Evolutionary conservation across 345 rosid genomes (phyloP), one percentile per base, ranked within the genome.

Genomic region (Citrus australasica): DNA sequence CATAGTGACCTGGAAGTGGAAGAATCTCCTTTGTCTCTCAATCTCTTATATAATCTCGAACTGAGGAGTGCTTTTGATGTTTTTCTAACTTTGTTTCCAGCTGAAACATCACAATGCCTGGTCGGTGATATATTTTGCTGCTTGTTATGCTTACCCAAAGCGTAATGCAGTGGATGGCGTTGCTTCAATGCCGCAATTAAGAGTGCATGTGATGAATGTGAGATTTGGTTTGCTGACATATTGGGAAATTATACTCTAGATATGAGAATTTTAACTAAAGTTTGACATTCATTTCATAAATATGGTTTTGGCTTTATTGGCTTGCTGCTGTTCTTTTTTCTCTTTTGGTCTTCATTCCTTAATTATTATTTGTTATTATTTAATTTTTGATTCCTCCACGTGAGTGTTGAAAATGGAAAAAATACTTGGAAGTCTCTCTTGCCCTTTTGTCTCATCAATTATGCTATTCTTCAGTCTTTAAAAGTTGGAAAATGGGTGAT

Each of bases 41-140:
- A 5, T 35, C 51, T 73, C 76, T 27, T 64, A 71, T 78, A 65
- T 68, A 33, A 63, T 48, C 72, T 80, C 69, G 64, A 70, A 78
- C 30, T 72, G 51, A 27, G 14, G 30, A 74, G 42, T 60, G 48
- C 32, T 66, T 73, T 21, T 82, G 79, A 53, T n/a, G 61, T 80
- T 42, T 80, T 37, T 69, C 48, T 55, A 14, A 53, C 64, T 75
- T 19, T 9, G 70, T 81, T 75, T 24, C 82, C 77, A 67, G 85
- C 76, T 75, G 48, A 78, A 81, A 42, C 27, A 60, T 22, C 64
- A 76, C 67, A 83, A 85, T 86, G 91, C 67, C 82, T 79, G 88
- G 89, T 89, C 82, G 83, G 84, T 77, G 79, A 69, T 82, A 67
- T 22, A 13, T 65, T 53, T 17, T 61, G 74, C 75, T 80, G 35